A percentile compares a stretch with the other conserved stretches of the same genome.
phyloP scores from a whole-genome alignment of 306 rosid species.

The Vigna radiata region DNA sequence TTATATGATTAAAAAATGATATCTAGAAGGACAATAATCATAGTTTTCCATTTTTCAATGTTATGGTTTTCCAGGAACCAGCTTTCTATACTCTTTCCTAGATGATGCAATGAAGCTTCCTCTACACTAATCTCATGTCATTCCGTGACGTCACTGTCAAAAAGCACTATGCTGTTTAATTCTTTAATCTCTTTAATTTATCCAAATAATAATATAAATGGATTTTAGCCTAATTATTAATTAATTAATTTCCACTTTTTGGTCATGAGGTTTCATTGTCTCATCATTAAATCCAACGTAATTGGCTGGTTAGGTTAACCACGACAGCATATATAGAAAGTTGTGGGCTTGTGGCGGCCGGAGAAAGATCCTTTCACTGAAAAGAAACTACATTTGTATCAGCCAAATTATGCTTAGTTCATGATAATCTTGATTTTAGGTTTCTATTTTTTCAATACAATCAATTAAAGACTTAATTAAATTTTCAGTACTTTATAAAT shows the following conservation, averaged over 20 bases:
- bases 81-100: constrained; percentile 57
- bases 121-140: constrained; percentile 39
- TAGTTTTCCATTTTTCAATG: neutral
- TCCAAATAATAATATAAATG: no score
- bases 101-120: constrained; percentile 55
- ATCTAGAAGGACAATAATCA: neutral
- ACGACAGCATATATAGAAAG: neutral
- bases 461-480: no score
- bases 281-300: neutral
- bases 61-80: constrained; percentile 34
- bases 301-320: neutral
- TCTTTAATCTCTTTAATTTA: neutral
- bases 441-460: no score
- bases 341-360: constrained; percentile 9
- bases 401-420: no score
- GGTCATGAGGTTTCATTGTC: neutral
- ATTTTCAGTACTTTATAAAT: no score
- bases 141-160: constrained; percentile 40
- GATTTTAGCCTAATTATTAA: no score
- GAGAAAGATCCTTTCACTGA: neutral
- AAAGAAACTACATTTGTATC: no score
- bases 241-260: neutral
- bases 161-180: neutral
- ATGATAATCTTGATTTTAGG: no score
- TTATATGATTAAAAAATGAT: constrained; percentile 18